Evolutionary conservation across 2,329 filamentous ascomycete genomes (phyloP).

Genomic region (Arthrobotrys conoides): DNA sequence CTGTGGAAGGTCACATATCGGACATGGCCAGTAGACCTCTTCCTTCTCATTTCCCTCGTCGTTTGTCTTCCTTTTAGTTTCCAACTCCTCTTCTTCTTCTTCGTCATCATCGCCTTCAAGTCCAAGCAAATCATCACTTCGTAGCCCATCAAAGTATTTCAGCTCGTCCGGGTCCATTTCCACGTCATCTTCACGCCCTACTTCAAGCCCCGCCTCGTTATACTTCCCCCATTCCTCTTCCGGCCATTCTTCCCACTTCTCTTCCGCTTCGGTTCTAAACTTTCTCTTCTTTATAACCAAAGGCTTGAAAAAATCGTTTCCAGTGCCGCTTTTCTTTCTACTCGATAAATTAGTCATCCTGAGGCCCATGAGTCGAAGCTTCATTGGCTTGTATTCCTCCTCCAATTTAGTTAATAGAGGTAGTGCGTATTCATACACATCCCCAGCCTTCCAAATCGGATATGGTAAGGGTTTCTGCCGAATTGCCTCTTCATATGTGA

Average conservation of each 20-base stretch:
- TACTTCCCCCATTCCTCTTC: conserved; percentile 73
- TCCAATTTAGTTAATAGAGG: conserved; percentile 84
- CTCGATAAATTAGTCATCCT: conserved; percentile 89
- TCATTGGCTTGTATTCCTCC: conserved; percentile 67
- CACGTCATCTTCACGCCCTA: conserved; percentile 70
- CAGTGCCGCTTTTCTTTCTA: conserved; percentile 84
- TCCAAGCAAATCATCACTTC: conserved; percentile 43
- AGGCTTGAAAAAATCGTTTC: conserved; percentile 78
- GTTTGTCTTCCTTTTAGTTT: conserved; percentile 33
- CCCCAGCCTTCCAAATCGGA: conserved; percentile 80
- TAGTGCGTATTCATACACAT: conserved; percentile 84
- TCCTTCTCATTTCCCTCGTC: conserved; percentile 64
- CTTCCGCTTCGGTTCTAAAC: conserved; percentile 69
- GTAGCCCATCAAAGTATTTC: conserved; percentile 62
- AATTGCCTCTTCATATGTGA: conserved; percentile 92
- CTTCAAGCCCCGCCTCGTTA: conserved; percentile 55
- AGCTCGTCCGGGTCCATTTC: conserved; percentile 72
- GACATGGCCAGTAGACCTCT: conserved; percentile 83
- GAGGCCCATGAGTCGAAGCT: conserved; percentile 86
- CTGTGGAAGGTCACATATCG: conserved; percentile 81
- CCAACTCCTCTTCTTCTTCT: not conserved
- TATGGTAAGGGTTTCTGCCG: conserved; percentile 82
- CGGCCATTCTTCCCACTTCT: conserved; percentile 78
- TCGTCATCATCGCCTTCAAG: conserved; percentile 62
- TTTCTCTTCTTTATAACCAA: conserved; percentile 66